Conservation (phyloP, 2,329 filamentous ascomycete species). For the Graphiopsis chlorocephala region DNA sequence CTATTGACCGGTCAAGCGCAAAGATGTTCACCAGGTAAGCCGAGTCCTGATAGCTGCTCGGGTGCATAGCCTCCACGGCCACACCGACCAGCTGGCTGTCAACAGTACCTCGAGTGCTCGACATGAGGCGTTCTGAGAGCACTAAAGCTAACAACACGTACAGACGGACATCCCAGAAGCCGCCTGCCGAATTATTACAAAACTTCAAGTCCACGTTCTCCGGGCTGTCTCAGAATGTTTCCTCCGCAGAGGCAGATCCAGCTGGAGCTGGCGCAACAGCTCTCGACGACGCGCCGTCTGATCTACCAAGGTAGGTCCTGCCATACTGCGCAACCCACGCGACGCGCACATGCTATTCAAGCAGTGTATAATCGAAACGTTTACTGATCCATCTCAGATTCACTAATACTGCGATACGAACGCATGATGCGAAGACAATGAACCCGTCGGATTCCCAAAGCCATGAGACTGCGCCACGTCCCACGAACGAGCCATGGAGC, state of each 20-base stretch:
- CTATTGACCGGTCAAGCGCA: slow-evolving; percentile 2
- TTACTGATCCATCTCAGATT: neutral
- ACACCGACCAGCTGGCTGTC: slow-evolving; percentile 7
- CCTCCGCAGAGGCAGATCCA: slow-evolving; percentile 46
- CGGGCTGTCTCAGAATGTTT: slow-evolving; percentile 54
- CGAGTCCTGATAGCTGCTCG: slow-evolving; percentile 3
- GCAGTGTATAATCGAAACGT: neutral
- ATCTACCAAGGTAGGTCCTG: neutral
- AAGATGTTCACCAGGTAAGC: slow-evolving; percentile 15
- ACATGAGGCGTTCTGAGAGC: neutral
- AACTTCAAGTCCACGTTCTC: slow-evolving; percentile 83
- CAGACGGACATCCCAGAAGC: slow-evolving; percentile 69
- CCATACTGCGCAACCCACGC: neutral
- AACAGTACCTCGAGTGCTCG: neutral
- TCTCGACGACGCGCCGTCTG: slow-evolving; percentile 40
- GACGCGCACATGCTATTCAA: neutral
- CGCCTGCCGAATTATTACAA: slow-evolving; percentile 77
- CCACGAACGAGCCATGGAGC: slow-evolving; percentile 76
- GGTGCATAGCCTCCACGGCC: slow-evolving; percentile 17
- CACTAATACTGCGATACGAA: neutral
- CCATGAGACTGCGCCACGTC: slow-evolving; percentile 78
- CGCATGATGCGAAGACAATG: slow-evolving; percentile 18
- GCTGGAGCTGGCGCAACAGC: slow-evolving; percentile 38
- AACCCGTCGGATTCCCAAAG: slow-evolving; percentile 56
- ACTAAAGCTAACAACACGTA: slow-evolving; percentile 20